phyloP scores from a whole-genome alignment of 345 rosid genomes.

The Populus deltoides region DNA sequence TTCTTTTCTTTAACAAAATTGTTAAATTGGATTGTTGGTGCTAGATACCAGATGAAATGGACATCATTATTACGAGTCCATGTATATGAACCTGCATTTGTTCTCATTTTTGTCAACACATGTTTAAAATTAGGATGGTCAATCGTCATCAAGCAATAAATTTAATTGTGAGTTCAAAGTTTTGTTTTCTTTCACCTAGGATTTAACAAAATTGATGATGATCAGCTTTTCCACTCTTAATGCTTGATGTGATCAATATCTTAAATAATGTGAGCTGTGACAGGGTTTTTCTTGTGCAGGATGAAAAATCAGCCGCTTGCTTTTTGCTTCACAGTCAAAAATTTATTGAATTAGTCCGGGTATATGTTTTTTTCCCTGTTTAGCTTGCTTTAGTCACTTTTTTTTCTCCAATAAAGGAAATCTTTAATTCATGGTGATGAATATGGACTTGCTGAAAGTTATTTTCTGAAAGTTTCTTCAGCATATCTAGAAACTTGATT shows the following conservation, averaged over 20 bases:
- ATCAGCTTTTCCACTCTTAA: not conserved
- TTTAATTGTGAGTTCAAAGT: not conserved
- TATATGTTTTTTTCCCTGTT: conserved; percentile 26
- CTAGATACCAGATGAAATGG: not conserved
- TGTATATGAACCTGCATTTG: not conserved
- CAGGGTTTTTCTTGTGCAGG: conserved; percentile 48
- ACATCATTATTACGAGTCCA: not conserved
- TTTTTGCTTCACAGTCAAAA: conserved; percentile 87
- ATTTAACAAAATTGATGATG: not conserved
- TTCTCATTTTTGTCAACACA: not conserved
- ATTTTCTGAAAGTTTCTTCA: not conserved
- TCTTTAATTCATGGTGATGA: not conserved
- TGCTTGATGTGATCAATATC: not conserved
- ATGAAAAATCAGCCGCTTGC: conserved; percentile 78
- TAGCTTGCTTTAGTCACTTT: not conserved
- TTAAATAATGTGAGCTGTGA: conserved; percentile 13
- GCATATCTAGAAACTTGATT: not conserved
- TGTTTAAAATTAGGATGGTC: not conserved
- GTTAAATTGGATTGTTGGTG: not conserved
- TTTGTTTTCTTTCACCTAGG: not conserved
- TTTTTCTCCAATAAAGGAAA: not conserved
- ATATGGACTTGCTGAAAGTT: not conserved
- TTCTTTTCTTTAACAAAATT: not conserved
- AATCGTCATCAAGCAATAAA: not conserved
- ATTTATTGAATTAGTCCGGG: conserved; percentile 90